These are phyloP conservation scores for Ailanthus altissimus DNA, from an alignment of 345 rosid genomes.

Conservation along the genomic window DNA sequence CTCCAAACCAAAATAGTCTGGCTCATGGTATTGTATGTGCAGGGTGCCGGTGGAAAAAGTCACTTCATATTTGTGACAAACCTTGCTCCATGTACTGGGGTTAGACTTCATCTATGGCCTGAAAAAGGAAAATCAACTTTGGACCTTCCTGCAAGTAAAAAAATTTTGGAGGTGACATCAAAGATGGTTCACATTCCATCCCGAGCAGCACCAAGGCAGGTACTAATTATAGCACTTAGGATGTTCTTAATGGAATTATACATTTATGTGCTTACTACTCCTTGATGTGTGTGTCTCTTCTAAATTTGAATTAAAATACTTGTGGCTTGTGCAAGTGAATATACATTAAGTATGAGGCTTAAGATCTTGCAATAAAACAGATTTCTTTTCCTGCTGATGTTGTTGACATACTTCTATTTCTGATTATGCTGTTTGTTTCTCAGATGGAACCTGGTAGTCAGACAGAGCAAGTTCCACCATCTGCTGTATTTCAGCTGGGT, in stretches of 20 bases:
- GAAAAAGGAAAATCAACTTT: slow-evolving; percentile 60
- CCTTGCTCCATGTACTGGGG: slow-evolving; percentile 92
- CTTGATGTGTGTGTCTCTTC: too few species aligned
- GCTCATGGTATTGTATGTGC: slow-evolving; percentile 30
- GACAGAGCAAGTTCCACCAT: slow-evolving; percentile 99
- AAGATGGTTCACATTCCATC: slow-evolving; percentile 97
- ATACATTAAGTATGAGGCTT: too few species aligned
- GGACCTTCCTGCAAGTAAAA: slow-evolving; percentile 55
- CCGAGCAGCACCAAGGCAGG: slow-evolving; percentile 95
- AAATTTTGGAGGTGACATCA: slow-evolving; percentile 79
- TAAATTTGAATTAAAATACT: too few species aligned
- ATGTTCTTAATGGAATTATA: too few species aligned
- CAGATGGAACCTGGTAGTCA: slow-evolving; percentile 98
- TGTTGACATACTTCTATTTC: slow-evolving; percentile 18
- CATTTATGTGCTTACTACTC: too few species aligned
- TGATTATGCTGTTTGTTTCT: slow-evolving; percentile 27
- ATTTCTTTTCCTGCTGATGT: background rate
- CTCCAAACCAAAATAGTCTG: slow-evolving; percentile 11
- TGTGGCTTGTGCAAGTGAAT: too few species aligned
- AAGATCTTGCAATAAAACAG: too few species aligned
- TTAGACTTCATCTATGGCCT: slow-evolving; percentile 95
- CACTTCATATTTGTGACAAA: slow-evolving; percentile 94
- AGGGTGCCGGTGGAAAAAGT: slow-evolving; percentile 82
- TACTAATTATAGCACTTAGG: slow-evolving; percentile 29
- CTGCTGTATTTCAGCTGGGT: slow-evolving; percentile 70